These are phyloP conservation scores for Rhododendron ferrugineum DNA, from an alignment of 148 eudicot genomes.

Conservation along the genomic window DNA sequence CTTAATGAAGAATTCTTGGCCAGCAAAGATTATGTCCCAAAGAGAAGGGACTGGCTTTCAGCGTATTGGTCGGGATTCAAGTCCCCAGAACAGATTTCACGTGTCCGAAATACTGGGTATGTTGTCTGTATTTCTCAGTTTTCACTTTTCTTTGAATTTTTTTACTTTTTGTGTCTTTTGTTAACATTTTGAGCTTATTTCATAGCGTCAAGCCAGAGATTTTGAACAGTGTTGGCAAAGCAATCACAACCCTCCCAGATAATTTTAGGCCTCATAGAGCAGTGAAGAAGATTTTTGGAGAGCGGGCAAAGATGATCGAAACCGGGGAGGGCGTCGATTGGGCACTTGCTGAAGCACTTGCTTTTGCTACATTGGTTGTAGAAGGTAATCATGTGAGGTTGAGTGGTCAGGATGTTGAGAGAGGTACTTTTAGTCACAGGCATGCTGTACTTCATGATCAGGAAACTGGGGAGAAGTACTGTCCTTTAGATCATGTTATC, in stretches of 20 bases:
- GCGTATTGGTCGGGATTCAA: slow-evolving; percentile 86
- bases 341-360: slow-evolving; percentile 96
- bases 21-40: slow-evolving; percentile 68
- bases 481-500: slow-evolving; percentile 74
- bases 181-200: slow-evolving; percentile 10
- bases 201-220: slow-evolving; percentile 81
- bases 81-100: slow-evolving; percentile 85
- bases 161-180: not conserved
- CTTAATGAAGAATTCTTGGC: slow-evolving; percentile 87
- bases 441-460: slow-evolving; percentile 88
- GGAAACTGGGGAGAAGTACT: slow-evolving; percentile 76
- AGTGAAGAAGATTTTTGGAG: slow-evolving; percentile 77
- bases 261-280: slow-evolving; percentile 84
- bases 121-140: slow-evolving; percentile 8
- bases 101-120: slow-evolving; percentile 84
- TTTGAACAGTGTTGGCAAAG: slow-evolving; percentile 82
- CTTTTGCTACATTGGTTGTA: slow-evolving; percentile 81
- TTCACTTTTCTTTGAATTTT: not conserved
- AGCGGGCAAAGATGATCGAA: slow-evolving; percentile 87
- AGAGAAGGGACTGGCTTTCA: slow-evolving; percentile 83
- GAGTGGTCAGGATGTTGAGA: slow-evolving; percentile 97
- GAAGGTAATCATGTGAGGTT: slow-evolving; percentile 92
- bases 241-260: slow-evolving; percentile 80
- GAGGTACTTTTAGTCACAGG: slow-evolving; percentile 96
- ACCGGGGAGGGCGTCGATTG: slow-evolving; percentile 89